A percentile compares a stretch with the other conserved stretches of the same genome.
phyloP scores from a whole-genome alignment of 805 yeast genomes.

The Pichia kluyveri region DNA sequence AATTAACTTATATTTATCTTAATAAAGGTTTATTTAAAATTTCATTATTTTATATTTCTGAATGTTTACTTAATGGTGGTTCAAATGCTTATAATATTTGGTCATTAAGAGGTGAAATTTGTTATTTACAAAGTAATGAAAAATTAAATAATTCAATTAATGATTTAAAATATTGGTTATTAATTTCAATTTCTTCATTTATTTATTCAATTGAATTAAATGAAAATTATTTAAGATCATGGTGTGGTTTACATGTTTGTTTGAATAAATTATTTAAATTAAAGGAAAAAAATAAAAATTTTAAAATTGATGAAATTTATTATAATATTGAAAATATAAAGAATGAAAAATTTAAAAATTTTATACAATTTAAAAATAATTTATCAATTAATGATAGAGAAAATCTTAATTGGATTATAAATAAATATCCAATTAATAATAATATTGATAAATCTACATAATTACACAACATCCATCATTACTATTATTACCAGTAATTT shows the following conservation, averaged over 20 bases:
- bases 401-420: constrained; percentile 28
- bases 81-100: constrained; percentile 49
- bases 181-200: constrained; percentile 9
- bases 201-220: constrained; percentile 65
- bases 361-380: constrained; percentile 20
- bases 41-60: constrained; percentile 60
- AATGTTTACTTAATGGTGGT: constrained; percentile 36
- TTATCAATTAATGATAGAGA: constrained; percentile 26
- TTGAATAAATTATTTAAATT: constrained; percentile 3
- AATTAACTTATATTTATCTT: constrained; percentile 58
- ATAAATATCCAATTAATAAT: neutral
- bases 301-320: constrained; percentile 4
- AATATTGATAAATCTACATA: constrained; percentile 10
- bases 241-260: constrained; percentile 22
- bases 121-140: constrained; percentile 10
- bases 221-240: constrained; percentile 57
- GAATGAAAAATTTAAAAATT: constrained; percentile 25
- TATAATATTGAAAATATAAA: constrained; percentile 30
- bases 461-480: constrained; percentile 22
- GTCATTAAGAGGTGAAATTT: constrained; percentile 55
- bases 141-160: neutral
- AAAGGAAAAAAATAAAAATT: neutral
- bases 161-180: constrained; percentile 4
- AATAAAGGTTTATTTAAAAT: constrained; percentile 54
- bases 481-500: neutral